Evolutionary conservation across 371 early-diverging fungal genomes (phyloP).

Genomic region (Fennellomyces sp.): DNA sequence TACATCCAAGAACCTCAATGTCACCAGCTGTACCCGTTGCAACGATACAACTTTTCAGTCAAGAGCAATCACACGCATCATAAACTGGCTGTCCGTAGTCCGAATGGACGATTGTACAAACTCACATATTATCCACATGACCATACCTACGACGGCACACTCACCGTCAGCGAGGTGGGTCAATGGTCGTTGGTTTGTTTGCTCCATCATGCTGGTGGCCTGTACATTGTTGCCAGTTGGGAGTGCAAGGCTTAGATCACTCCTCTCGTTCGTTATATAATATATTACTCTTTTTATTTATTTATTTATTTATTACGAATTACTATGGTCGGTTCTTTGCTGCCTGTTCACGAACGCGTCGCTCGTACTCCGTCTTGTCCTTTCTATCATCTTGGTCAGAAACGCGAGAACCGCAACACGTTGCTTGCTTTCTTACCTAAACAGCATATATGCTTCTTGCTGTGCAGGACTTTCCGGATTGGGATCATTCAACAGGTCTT

Average conservation of each 20-base stretch:
- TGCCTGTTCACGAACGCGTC: conserved; percentile 79
- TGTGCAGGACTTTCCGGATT: conserved; percentile 98
- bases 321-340: conserved; percentile 39
- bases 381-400: conserved; percentile 36
- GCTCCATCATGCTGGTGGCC: conserved; percentile 39
- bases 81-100: conserved; percentile 48
- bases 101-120: conserved; percentile 38
- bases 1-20: conserved; percentile 53
- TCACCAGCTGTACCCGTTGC: conserved; percentile 44
- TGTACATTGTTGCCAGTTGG: conserved; percentile 46
- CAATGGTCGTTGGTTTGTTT: conserved; percentile 48
- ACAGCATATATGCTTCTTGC: conserved; percentile 89
- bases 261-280: background rate
- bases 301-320: background rate
- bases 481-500: conserved; percentile 95
- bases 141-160: conserved; percentile 35
- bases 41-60: conserved; percentile 41
- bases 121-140: conserved; percentile 50
- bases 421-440: conserved; percentile 55
- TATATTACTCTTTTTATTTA: conserved; percentile 2
- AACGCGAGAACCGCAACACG: background rate
- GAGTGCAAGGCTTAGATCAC: conserved; percentile 17
- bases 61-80: conserved; percentile 30
- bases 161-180: conserved; percentile 40
- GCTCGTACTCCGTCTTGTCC: conserved; percentile 73